phyloP scores from a whole-genome alignment of 768 basidiomycete genomes.

The Tricholoma hemisulphureum region DNA sequence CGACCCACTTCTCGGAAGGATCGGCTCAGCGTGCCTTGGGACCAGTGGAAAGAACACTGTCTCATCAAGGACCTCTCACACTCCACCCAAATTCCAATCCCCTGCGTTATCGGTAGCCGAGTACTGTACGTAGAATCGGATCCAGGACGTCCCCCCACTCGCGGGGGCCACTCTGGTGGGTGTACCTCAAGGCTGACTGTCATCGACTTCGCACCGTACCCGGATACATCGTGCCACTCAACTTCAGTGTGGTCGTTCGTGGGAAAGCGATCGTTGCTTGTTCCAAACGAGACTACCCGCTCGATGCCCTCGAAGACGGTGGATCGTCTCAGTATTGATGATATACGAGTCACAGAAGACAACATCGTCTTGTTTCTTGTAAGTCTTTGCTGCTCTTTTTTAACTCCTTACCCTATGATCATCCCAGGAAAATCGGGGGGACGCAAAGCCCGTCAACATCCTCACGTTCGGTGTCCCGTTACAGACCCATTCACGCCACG shows the following conservation, averaged over 20 bases:
- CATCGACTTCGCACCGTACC: slow-evolving; percentile 47
- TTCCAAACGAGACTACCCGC: slow-evolving; percentile 42
- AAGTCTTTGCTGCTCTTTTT: slow-evolving; percentile 18
- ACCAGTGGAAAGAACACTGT: slow-evolving; percentile 53
- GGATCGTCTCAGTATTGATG: slow-evolving; percentile 45
- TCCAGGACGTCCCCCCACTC: slow-evolving; percentile 17
- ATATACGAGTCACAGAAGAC: slow-evolving; percentile 57
- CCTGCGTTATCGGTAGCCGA: slow-evolving; percentile 46
- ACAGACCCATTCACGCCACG: slow-evolving; percentile 23
- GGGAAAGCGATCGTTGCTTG: slow-evolving; percentile 39
- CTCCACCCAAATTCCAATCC: slow-evolving; percentile 34
- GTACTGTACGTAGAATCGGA: slow-evolving; percentile 46
- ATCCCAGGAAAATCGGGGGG: slow-evolving; percentile 37
- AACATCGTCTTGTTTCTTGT: slow-evolving; percentile 58
- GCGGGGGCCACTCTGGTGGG: slow-evolving; percentile 11
- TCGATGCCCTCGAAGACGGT: slow-evolving; percentile 45
- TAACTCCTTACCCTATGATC: slow-evolving; percentile 1
- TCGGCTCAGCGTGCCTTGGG: slow-evolving; percentile 49
- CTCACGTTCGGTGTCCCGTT: slow-evolving; percentile 44
- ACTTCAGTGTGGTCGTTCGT: slow-evolving; percentile 40
- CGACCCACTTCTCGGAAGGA: slow-evolving; percentile 42
- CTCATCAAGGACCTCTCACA: slow-evolving; percentile 42
- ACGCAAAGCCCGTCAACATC: slow-evolving; percentile 41
- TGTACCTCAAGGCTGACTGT: slow-evolving; percentile 30
- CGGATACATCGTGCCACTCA: slow-evolving; percentile 30